Evolutionary conservation across 805 yeast genomes (phyloP).

Genomic region (Starmerella gropengiesseri): DNA sequence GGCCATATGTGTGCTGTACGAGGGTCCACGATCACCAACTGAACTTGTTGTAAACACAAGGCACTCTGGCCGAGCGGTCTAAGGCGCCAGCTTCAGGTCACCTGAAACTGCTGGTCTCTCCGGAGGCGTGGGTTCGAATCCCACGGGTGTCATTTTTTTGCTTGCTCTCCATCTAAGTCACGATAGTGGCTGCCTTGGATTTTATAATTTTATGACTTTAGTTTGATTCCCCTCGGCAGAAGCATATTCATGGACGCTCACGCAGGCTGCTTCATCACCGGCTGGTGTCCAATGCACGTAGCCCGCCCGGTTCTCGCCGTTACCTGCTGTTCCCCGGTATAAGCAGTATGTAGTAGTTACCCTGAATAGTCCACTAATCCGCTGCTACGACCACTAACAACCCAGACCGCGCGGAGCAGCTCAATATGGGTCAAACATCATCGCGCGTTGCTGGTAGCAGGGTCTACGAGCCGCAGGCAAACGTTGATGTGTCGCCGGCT

Average conservation of each 20-base stretch:
- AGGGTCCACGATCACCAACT: no score
- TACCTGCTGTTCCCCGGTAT: neutral
- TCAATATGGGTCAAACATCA: slow-evolving; percentile 25
- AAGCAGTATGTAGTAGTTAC: neutral
- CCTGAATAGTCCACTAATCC: slow-evolving; percentile 1
- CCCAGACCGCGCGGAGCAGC: slow-evolving; percentile 2
- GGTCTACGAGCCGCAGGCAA: slow-evolving; percentile 28
- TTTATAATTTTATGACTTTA: neutral
- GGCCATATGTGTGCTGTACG: no score
- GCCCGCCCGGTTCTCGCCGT: neutral
- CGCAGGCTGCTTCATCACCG: neutral
- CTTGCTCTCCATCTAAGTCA: neutral
- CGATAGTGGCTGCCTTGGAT: neutral
- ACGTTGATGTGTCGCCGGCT: slow-evolving; percentile 25
- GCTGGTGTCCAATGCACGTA: neutral
- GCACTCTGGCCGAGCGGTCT: slow-evolving; percentile 20
- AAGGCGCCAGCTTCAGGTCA: slow-evolving; percentile 20
- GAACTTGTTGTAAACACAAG: no score
- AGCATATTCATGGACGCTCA: no score
- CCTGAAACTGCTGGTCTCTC: slow-evolving; percentile 18
- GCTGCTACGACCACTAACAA: no score
- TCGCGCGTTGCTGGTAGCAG: slow-evolving; percentile 23
- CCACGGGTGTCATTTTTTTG: slow-evolving; percentile 16
- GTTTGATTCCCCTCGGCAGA: neutral
- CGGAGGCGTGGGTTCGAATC: slow-evolving; percentile 21